Conservation (phyloP, 2,329 filamentous ascomycete genomes). For the Fusarium sp. region DNA sequence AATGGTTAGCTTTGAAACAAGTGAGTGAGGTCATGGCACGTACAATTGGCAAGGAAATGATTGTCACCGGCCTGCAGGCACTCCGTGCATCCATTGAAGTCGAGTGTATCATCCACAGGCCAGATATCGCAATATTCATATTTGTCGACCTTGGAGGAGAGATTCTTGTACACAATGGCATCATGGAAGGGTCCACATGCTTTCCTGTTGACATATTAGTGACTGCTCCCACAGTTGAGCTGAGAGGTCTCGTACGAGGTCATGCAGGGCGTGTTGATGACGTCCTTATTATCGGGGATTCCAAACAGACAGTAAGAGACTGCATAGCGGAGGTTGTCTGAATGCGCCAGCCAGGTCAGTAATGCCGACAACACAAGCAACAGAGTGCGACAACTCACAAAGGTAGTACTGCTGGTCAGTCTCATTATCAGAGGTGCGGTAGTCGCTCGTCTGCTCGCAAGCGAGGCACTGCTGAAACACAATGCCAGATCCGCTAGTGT, state of each 20-base stretch:
- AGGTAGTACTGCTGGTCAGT: constrained; percentile 67
- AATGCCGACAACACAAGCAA: neutral
- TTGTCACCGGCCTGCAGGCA: constrained; percentile 58
- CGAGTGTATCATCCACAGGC: constrained; percentile 52
- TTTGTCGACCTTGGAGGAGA: constrained; percentile 57
- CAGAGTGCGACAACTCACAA: constrained; percentile 59
- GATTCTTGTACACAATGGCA: constrained; percentile 62
- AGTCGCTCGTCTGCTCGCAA: constrained; percentile 65
- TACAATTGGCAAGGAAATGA: constrained; percentile 67
- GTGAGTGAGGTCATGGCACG: constrained; percentile 25
- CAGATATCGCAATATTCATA: constrained; percentile 68
- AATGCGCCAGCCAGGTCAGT: constrained; percentile 22
- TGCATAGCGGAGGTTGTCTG: constrained; percentile 70
- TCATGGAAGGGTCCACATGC: constrained; percentile 63
- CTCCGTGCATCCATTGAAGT: constrained; percentile 55
- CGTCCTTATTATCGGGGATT: constrained; percentile 58
- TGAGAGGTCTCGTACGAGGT: constrained; percentile 57
- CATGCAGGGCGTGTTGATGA: constrained; percentile 60
- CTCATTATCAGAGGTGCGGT: constrained; percentile 53
- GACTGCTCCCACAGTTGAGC: neutral
- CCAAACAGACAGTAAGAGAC: constrained; percentile 68
- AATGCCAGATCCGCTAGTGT: constrained; percentile 56
- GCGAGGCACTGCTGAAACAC: constrained; percentile 64
- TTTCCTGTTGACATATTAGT: constrained; percentile 52
- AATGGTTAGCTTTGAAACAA: constrained; percentile 34